phyloP scores from a whole-genome alignment of 2,329 filamentous ascomycete genomes.

The Coleophoma crateriformis region DNA sequence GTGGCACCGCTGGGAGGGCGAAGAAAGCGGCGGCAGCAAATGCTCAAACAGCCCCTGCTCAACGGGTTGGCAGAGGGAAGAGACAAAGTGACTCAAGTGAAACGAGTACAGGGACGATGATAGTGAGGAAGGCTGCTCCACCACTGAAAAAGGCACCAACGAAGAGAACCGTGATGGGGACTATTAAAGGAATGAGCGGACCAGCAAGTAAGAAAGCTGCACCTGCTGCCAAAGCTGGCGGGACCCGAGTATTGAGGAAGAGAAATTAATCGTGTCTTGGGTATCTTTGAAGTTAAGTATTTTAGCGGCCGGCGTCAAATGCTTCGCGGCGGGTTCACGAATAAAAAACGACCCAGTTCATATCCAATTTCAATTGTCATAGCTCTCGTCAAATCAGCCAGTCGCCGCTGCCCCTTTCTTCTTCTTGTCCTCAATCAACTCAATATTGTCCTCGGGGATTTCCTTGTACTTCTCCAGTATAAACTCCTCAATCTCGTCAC shows the following conservation, averaged over 20 bases:
- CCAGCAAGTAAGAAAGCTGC: conserved; percentile 44
- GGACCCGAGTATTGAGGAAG: conserved; percentile 25
- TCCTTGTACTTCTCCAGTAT: conserved; percentile 82
- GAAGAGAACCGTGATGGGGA: conserved; percentile 49
- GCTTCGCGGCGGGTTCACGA: too few relatives aligned
- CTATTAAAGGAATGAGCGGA: conserved; percentile 45
- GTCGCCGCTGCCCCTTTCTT: conserved; percentile 61
- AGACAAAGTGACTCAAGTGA: conserved; percentile 59
- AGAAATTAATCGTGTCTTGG: conserved; percentile 17
- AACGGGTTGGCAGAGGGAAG: conserved; percentile 39
- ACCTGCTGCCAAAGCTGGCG: conserved; percentile 20
- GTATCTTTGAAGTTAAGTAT: conserved; percentile 3
- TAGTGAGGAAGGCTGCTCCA: conserved; percentile 49
- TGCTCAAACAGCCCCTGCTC: conserved; percentile 30
- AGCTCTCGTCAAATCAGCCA: not conserved
- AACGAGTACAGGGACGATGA: conserved; percentile 54
- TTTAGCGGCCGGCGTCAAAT: conserved; percentile 9
- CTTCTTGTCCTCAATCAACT: conserved; percentile 92
- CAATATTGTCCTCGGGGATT: conserved; percentile 92
- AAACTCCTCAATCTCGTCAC: conserved; percentile 90
- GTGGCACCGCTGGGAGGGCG: conserved; percentile 13
- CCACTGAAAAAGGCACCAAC: conserved; percentile 31
- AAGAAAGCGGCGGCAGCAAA: conserved; percentile 19
- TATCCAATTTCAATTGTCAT: too few relatives aligned
- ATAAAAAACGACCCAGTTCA: too few relatives aligned